Evolutionary conservation across 305 asterid species (phyloP).

Genomic region (Fraxinus latifolia): DNA sequence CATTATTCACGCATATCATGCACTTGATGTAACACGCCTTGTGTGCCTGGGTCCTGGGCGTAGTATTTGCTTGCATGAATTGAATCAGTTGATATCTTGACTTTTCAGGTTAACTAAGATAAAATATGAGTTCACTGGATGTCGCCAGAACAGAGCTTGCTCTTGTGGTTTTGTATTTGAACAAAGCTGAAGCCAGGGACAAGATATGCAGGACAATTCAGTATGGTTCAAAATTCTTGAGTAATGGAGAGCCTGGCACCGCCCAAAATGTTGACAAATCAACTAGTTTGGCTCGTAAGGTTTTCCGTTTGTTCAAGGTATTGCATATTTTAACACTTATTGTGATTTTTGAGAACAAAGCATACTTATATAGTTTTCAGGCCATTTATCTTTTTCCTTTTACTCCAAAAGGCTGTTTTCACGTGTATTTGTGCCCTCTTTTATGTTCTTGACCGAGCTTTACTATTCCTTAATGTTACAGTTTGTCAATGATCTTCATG

Average conservation of each 20-base stretch:
- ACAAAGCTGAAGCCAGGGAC: conserved; percentile 92
- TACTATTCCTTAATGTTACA: conserved; percentile 31
- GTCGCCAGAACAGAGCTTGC: conserved; percentile 85
- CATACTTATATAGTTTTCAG: not conserved
- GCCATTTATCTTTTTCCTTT: not conserved
- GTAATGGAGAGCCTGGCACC: conserved; percentile 90
- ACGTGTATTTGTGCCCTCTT: not conserved
- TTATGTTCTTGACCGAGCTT: conserved; percentile 22
- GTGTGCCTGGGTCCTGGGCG: not conserved
- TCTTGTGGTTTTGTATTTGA: conserved; percentile 69
- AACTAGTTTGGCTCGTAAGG: conserved; percentile 93
- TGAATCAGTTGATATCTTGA: conserved; percentile 23
- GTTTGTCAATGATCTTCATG: conserved; percentile 87
- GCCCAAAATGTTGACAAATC: conserved; percentile 93
- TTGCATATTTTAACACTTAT: not conserved
- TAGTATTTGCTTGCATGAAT: not conserved
- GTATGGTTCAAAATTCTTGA: conserved; percentile 85
- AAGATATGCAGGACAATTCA: conserved; percentile 96
- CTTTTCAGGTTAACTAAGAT: conserved; percentile 32
- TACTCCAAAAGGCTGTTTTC: not conserved
- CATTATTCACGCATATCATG: not conserved
- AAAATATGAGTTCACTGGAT: conserved; percentile 71
- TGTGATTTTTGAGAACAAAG: not conserved
- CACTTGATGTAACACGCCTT: not conserved
- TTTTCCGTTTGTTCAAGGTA: conserved; percentile 91